These are phyloP conservation scores for Rosa rugosa DNA, from an alignment of 306 rosid genomes.

Conservation along the genomic window DNA sequence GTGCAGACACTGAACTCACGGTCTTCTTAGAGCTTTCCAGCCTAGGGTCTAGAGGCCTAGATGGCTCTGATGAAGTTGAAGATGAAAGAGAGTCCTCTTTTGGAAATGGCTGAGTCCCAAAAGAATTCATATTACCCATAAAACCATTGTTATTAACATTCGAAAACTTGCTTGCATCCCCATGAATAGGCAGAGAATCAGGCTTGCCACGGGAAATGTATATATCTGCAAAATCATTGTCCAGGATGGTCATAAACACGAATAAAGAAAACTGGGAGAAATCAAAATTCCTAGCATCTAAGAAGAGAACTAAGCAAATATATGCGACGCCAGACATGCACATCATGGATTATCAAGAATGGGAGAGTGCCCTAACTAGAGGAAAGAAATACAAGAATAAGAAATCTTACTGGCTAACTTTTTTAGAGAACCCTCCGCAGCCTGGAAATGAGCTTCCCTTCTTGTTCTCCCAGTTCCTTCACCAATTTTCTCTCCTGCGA, in stretches of 20 bases:
- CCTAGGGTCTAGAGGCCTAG: constrained; percentile 60
- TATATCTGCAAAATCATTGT: constrained; percentile 49
- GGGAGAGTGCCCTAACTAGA: constrained; percentile 8
- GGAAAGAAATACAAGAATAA: constrained; percentile 10
- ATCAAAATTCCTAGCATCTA: background rate
- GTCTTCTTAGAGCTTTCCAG: constrained; percentile 64
- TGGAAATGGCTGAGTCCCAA: constrained; percentile 52
- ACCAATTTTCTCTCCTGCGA: constrained; percentile 85
- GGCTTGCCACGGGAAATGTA: constrained; percentile 64
- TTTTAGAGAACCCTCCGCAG: constrained; percentile 83
- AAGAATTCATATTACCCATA: constrained; percentile 39
- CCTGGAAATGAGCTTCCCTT: constrained; percentile 82
- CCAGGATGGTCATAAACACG: constrained; percentile 19
- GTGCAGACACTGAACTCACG: constrained; percentile 60
- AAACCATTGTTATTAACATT: constrained; percentile 57
- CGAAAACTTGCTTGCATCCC: constrained; percentile 54
- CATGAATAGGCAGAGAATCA: constrained; percentile 58
- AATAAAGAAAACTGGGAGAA: background rate
- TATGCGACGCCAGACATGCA: background rate
- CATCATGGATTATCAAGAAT: background rate
- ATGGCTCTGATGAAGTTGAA: constrained; percentile 55
- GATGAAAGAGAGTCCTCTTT: constrained; percentile 59
- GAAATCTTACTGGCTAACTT: constrained; percentile 73
- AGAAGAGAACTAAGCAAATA: constrained; percentile 1
- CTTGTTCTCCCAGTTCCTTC: constrained; percentile 85